Conservation (phyloP, 2,329 filamentous ascomycete species). For the Neonectria punicea region DNA sequence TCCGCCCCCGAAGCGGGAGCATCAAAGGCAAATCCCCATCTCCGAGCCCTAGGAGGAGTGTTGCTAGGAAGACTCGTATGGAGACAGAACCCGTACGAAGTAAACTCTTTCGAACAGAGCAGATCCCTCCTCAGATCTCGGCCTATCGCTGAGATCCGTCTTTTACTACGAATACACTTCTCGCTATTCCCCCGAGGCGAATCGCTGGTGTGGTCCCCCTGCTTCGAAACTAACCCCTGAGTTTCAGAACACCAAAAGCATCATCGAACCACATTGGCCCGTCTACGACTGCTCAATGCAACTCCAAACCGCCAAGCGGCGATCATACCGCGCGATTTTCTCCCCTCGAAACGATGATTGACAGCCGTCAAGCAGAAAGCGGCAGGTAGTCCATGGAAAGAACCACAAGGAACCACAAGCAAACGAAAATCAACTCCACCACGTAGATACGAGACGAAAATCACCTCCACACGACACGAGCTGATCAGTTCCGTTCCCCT, state of each 20-base stretch:
- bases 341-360: constrained; percentile 13
- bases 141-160: constrained; percentile 13
- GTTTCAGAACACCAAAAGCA: constrained; percentile 38
- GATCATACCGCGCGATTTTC: constrained; percentile 19
- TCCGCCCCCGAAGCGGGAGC: constrained; percentile 4
- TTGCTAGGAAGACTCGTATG: not conserved
- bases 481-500: constrained; percentile 2
- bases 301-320: constrained; percentile 24
- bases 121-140: constrained; percentile 5
- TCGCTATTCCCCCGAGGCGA: not conserved
- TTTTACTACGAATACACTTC: not conserved
- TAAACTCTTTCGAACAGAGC: not conserved
- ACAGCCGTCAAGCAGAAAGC: constrained; percentile 5
- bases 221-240: constrained; percentile 31
- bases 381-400: not conserved
- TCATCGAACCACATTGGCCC: constrained; percentile 25
- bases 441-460: constrained; percentile 26
- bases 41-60: not conserved
- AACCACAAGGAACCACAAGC: not conserved
- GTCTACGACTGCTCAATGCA: constrained; percentile 9
- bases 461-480: constrained; percentile 14
- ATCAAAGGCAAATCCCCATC: constrained; percentile 1
- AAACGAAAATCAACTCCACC: constrained; percentile 20
- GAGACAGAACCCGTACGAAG: no score
- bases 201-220: constrained; percentile 19